Evolutionary conservation across 2,329 filamentous ascomycete genomes (phyloP).

Genomic region (Fusarium domesticum): DNA sequence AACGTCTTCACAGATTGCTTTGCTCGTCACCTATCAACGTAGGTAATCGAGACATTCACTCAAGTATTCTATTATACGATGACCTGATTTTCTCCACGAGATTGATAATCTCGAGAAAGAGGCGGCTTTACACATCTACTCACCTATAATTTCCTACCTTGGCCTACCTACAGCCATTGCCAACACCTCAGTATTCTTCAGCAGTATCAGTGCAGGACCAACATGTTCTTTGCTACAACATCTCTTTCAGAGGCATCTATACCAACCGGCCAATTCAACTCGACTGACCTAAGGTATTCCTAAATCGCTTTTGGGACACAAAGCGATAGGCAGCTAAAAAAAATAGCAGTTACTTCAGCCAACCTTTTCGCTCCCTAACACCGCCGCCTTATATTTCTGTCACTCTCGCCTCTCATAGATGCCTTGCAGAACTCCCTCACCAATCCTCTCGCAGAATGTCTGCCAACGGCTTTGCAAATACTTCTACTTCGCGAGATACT

Average conservation of each 20-base stretch:
- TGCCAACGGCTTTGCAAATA: slow-evolving; percentile 6
- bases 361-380: slow-evolving; percentile 20
- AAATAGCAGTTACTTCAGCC: slow-evolving; percentile 36
- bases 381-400: slow-evolving; percentile 16
- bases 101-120: no score
- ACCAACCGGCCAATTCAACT: not conserved
- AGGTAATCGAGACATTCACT: no score
- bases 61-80: no score
- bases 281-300: not conserved
- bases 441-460: slow-evolving; percentile 1
- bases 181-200: no score
- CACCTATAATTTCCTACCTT: no score
- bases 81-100: no score
- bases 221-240: not conserved
- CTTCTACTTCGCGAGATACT: slow-evolving; percentile 1
- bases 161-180: no score
- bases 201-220: not conserved
- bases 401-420: slow-evolving; percentile 5
- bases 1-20: no score
- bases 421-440: not conserved
- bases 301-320: not conserved
- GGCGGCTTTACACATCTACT: no score
- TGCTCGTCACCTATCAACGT: no score
- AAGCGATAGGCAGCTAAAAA: not conserved
- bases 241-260: not conserved